Conservation (phyloP, 495 filamentous ascomycete species). For the Podospora didyma region DNA sequence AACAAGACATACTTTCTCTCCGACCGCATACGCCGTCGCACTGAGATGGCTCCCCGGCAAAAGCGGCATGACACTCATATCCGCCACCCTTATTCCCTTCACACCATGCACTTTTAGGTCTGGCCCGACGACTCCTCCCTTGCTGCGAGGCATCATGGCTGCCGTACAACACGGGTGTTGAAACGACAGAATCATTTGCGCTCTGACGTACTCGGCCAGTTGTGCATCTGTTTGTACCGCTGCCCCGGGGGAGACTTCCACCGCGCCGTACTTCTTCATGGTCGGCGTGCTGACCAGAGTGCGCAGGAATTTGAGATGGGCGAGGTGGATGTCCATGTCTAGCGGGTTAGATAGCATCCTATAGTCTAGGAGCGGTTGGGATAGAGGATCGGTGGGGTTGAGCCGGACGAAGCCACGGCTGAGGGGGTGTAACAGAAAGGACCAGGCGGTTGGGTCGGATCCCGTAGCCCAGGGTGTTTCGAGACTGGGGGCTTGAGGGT, state of each 20-base stretch:
- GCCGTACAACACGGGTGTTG: slow-evolving; percentile 41
- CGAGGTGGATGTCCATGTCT: slow-evolving; percentile 25
- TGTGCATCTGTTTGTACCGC: slow-evolving; percentile 8
- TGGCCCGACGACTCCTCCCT: slow-evolving; percentile 45
- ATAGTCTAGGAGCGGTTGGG: slow-evolving; percentile 27
- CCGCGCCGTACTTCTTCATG: slow-evolving; percentile 10
- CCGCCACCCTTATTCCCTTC: slow-evolving; percentile 40
- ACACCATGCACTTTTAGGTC: slow-evolving; percentile 37
- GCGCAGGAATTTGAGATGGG: slow-evolving; percentile 17
- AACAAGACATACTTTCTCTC: slow-evolving; percentile 14
- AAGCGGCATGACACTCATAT: slow-evolving; percentile 60
- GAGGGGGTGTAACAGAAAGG: slow-evolving; percentile 28
- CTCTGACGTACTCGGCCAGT: slow-evolving; percentile 9
- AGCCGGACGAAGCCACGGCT: slow-evolving; percentile 30
- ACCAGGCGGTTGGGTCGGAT: slow-evolving; percentile 5
- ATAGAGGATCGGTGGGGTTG: slow-evolving; percentile 27
- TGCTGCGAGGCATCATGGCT: slow-evolving; percentile 49
- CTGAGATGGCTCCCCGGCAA: slow-evolving; percentile 24
- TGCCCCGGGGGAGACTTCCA: slow-evolving; percentile 13
- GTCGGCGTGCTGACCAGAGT: slow-evolving; percentile 17
- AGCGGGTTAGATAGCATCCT: slow-evolving; percentile 28
- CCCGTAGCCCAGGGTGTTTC: slow-evolving; percentile 26
- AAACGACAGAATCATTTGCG: slow-evolving; percentile 7
- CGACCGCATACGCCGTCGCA: slow-evolving; percentile 15
- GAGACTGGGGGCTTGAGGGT: slow-evolving; percentile 16